Percentiles rank a stretch among this genome's conserved stretches.
phyloP scores from a whole-genome alignment of 495 filamentous ascomycete genomes.

The Lophium mytilinum region DNA sequence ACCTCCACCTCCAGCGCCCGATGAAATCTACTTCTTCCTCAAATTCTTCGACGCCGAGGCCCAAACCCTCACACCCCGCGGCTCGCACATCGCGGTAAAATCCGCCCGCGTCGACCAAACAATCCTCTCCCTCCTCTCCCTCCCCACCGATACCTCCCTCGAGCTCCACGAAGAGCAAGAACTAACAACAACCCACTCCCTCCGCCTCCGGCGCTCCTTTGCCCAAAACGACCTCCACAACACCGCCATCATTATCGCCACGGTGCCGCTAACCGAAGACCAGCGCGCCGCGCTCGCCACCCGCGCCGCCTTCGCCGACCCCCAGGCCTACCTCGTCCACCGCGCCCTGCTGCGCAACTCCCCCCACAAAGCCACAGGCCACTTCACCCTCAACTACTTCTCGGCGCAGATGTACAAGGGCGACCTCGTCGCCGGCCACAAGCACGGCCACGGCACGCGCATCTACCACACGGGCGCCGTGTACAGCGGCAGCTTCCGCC shows the following conservation, averaged over 20 bases:
- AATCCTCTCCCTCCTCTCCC: constrained; percentile 10
- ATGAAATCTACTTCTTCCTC: constrained; percentile 30
- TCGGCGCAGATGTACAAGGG: constrained; percentile 31
- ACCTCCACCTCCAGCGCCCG: constrained; percentile 5
- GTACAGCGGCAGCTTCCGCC: constrained; percentile 49
- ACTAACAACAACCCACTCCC: constrained; percentile 9
- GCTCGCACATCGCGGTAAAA: constrained; percentile 21
- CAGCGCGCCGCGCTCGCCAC: constrained; percentile 13
- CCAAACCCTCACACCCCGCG: constrained; percentile 20
- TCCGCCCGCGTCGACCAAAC: constrained; percentile 16
- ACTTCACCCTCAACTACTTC: constrained; percentile 29
- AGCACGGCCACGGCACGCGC: constrained; percentile 40
- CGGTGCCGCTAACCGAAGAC: constrained; percentile 16
- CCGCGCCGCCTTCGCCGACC: constrained; percentile 18
- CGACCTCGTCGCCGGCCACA: constrained; percentile 19
- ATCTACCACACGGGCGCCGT: constrained; percentile 46
- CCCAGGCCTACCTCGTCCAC: constrained; percentile 19
- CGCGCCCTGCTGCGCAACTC: constrained; percentile 21
- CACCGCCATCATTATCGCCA: constrained; percentile 21
- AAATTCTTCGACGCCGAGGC: constrained; percentile 26
- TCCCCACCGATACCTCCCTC: constrained; percentile 13
- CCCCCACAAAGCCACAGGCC: constrained; percentile 15
- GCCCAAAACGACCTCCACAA: constrained; percentile 23
- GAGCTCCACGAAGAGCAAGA: constrained; percentile 27
- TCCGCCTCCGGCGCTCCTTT: constrained; percentile 20